Conservation (phyloP, 1,284 basidiomycete species). For the Hypsizygus ulmarius region DNA sequence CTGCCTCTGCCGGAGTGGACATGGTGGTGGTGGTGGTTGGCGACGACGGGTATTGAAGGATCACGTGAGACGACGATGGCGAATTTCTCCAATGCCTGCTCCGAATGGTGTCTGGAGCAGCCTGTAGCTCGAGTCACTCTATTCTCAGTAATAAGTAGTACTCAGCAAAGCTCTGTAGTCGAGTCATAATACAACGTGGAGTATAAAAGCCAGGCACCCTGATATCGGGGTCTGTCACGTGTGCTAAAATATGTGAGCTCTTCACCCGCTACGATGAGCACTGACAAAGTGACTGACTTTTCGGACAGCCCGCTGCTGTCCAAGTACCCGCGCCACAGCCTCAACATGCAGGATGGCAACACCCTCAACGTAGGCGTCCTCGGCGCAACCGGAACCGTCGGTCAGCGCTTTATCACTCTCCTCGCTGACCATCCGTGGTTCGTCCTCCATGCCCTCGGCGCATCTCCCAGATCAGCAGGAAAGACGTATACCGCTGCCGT, state of each 20-base stretch:
- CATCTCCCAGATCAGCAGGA: conserved; percentile 86
- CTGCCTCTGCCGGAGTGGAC: conserved; percentile 42
- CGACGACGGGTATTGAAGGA: background rate
- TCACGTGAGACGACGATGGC: conserved; percentile 11
- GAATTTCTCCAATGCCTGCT: too few relatives aligned
- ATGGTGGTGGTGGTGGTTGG: conserved; percentile 21
- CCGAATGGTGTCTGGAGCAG: too few relatives aligned
- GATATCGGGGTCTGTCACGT: background rate
- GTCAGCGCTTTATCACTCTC: conserved; percentile 92
- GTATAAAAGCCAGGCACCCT: too few relatives aligned
- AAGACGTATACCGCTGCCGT: conserved; percentile 79
- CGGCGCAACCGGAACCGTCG: conserved; percentile 96
- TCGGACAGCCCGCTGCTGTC: conserved; percentile 20
- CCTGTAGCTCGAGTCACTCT: too few relatives aligned
- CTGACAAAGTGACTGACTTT: conserved; percentile 14
- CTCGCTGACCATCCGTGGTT: conserved; percentile 93
- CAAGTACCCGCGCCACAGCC: conserved; percentile 24
- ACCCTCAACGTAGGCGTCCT: conserved; percentile 85
- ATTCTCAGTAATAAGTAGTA: too few relatives aligned
- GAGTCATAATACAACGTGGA: too few relatives aligned
- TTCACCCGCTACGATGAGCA: conserved; percentile 17
- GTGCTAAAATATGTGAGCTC: conserved; percentile 12
- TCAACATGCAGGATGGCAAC: conserved; percentile 24
- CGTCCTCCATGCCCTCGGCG: conserved; percentile 83
- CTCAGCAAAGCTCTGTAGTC: too few relatives aligned